phyloP scores from a whole-genome alignment of 1,139 yeast genomes.

The Kluyveromyces sp. region DNA sequence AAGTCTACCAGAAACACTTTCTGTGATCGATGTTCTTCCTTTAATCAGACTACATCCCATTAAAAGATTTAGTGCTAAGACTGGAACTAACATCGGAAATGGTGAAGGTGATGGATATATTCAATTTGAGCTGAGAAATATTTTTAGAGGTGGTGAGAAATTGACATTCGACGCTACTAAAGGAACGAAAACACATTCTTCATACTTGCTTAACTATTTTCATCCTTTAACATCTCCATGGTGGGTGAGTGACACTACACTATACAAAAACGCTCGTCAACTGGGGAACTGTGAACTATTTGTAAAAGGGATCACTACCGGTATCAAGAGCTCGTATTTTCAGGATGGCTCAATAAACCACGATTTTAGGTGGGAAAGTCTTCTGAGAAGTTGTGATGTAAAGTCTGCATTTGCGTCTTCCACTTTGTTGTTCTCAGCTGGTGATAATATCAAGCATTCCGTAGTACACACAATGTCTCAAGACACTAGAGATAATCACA shows the following conservation, averaged over 20 bases:
- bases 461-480: conserved; percentile 44
- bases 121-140: conserved; percentile 64
- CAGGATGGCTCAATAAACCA: conserved; percentile 36
- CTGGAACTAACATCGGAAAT: conserved; percentile 92
- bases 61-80: conserved; percentile 65
- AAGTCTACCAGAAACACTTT: conserved; percentile 12
- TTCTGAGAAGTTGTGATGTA: conserved; percentile 54
- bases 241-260: conserved; percentile 42
- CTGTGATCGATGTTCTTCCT: conserved; percentile 43
- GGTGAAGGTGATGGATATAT: conserved; percentile 93
- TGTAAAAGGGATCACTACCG: conserved; percentile 15
- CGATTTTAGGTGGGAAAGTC: conserved; percentile 59
- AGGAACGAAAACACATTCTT: conserved; percentile 75
- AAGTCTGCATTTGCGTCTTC: conserved; percentile 28
- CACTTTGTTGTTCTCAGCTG: conserved; percentile 41
- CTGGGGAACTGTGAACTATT: conserved; percentile 46
- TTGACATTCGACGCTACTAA: conserved; percentile 67
- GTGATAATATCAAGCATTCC: conserved; percentile 55
- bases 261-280: conserved; percentile 52
- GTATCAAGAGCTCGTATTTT: conserved; percentile 14
- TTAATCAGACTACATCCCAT: conserved; percentile 53
- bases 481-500: conserved; percentile 52
- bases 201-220: conserved; percentile 56
- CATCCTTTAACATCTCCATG: conserved; percentile 45
- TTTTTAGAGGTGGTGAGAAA: conserved; percentile 85